A percentile compares a stretch with the other conserved stretches of the same genome.
These are phyloP conservation scores for Aspergillus sp. DNA, from an alignment of 2,329 filamentous ascomycete species.

Conservation along the genomic window DNA sequence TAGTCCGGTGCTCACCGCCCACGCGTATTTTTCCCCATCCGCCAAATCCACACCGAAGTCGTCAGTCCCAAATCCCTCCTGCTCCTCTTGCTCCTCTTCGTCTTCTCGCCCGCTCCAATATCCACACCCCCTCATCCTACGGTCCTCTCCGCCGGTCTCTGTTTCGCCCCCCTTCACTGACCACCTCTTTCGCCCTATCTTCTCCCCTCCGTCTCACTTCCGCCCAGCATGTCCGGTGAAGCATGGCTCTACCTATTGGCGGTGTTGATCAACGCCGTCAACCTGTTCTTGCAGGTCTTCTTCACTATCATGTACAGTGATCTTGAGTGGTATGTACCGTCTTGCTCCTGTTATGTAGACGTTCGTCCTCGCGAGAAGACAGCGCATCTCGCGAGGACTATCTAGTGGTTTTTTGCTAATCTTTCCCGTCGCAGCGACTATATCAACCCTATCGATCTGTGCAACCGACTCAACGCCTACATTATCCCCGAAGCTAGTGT, in stretches of 20 bases:
- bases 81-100: slow-evolving; percentile 18
- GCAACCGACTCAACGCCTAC: slow-evolving; percentile 99
- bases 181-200: slow-evolving; percentile 8
- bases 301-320: slow-evolving; percentile 99
- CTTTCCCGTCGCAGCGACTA: slow-evolving; percentile 69
- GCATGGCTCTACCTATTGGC: slow-evolving; percentile 97
- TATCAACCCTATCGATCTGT: slow-evolving; percentile 99
- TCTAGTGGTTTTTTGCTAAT: slow-evolving; percentile 29
- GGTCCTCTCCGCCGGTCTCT: slow-evolving; percentile 7
- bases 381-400: background rate
- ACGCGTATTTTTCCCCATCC: slow-evolving; percentile 16
- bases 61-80: slow-evolving; percentile 7
- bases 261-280: slow-evolving; percentile 99
- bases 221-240: slow-evolving; percentile 82
- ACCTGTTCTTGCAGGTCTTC: slow-evolving; percentile 99
- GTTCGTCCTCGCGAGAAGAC: background rate
- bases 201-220: slow-evolving; percentile 9
- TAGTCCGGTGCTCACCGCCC: slow-evolving; percentile 15
- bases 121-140: slow-evolving; percentile 15
- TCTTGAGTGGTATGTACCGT: slow-evolving; percentile 80
- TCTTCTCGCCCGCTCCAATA: slow-evolving; percentile 11
- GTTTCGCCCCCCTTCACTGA: slow-evolving; percentile 4
- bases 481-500: slow-evolving; percentile 98
- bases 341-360: background rate
- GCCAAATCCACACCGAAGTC: background rate